Conservation (phyloP, 1,284 basidiomycete genomes). For the Moniliella sp. region DNA sequence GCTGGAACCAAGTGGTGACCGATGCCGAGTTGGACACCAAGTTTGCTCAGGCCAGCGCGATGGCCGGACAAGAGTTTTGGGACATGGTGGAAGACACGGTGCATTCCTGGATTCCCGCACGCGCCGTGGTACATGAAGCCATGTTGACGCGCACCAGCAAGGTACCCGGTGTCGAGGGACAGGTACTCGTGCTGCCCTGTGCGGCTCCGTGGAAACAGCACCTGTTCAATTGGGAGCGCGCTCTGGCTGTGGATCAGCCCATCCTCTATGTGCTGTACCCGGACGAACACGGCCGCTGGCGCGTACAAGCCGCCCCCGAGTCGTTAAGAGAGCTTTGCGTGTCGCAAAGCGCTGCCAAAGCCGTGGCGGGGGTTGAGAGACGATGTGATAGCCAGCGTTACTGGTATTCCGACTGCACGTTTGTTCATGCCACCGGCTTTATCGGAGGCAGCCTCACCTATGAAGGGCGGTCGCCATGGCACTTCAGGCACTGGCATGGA, state of each 20-base stretch:
- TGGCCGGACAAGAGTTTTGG: constrained; percentile 73
- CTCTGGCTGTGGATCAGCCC: constrained; percentile 38
- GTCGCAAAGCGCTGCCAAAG: constrained; percentile 75
- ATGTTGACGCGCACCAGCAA: constrained; percentile 44
- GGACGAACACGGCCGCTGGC: constrained; percentile 55
- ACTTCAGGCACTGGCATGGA: too few species aligned
- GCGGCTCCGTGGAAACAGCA: too few species aligned
- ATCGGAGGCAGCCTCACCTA: too few species aligned
- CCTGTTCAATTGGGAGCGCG: too few species aligned
- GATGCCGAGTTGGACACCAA: constrained; percentile 9
- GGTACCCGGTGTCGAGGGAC: constrained; percentile 40
- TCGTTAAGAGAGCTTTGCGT: constrained; percentile 64
- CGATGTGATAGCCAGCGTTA: constrained; percentile 49
- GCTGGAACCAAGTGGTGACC: constrained; percentile 23
- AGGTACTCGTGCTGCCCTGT: too few species aligned
- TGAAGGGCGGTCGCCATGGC: too few species aligned
- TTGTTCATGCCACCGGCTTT: constrained; percentile 84
- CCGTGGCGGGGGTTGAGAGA: constrained; percentile 78
- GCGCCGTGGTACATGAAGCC: constrained; percentile 54
- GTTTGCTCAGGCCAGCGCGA: constrained; percentile 56
- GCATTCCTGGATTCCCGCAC: constrained; percentile 74
- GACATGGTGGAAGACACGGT: constrained; percentile 59
- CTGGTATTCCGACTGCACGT: constrained; percentile 63
- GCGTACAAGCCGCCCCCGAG: constrained; percentile 73
- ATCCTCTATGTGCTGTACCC: constrained; percentile 69